Base-by-base conservation (phyloP, 129 eudicot genomes). In the Solidago caesia region DNA sequence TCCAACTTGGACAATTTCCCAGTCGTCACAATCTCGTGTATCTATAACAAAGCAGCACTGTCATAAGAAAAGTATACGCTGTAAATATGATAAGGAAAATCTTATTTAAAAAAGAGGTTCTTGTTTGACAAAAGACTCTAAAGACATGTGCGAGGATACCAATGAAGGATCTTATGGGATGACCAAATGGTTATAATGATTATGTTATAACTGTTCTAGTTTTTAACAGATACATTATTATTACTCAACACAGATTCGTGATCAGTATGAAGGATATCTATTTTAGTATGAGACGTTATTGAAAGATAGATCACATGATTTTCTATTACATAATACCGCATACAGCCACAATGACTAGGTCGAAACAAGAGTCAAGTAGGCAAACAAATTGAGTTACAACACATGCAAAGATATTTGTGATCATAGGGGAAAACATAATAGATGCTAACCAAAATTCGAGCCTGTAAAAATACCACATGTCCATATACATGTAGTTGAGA, bases 1-100 rank as follows among this genome's bases (percentile, higher is more conserved):
- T 93, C 97, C 89, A 93, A 84, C 84, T 93, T 93, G 70, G 97
- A 88, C 44, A 93, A 86, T 83, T 86, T 93, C 58, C 98, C 98
- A 26, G 98, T 90, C 51, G 84, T 86, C 68, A 93, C 91, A 39
- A 93, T 93, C 79, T 93, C 97, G 76, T 88, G 89, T 82, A 93
- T 90, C 98, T 93, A 96, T 56, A 88, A 76, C 16, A 82, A 60
- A 82, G 25, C n/a, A 49, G 33, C 46, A 46, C 5, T 39, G 47
- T 64, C 78, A 69, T 75, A 58, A 65, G 68, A 79, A 64, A 39
- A 72, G 27, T 26, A 29, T 71, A 45, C 75, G 44, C 27, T 9
- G 67, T 67, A 67, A 45, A 57, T 15, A 76, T 5, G 43, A 68
- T 14, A 42, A 45, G 16, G 15, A 8, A 10, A 62, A 1, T 12